Evolutionary conservation across 495 filamentous ascomycete genomes (phyloP), one percentile per base, ranked within the genome.

Genomic region (Penicillium manginii): DNA sequence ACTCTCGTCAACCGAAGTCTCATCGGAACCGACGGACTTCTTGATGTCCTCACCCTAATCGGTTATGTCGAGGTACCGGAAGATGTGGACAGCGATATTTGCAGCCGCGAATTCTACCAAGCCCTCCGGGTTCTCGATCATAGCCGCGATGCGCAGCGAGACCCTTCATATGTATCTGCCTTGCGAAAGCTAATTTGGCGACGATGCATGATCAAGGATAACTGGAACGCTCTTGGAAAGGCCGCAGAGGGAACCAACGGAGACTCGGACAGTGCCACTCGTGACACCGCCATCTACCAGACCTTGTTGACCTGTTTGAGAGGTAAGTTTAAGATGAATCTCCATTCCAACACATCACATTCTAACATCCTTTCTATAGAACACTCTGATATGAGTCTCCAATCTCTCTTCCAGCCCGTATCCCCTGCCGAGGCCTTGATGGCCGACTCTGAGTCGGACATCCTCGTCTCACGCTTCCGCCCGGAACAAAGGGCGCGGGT

Each of bases 21-120:
- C 10, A 76, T 97, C 53, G 80, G 84, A 37, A 74, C 84, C 2
- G 81, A 87, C 18, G 79, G 84, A 40, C 76, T 98, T 15, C 84
- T 96, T 35, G 92, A 98, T 73, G 66, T 93, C 9, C 82, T 98
- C 40, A 97, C 92, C 0, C 74, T 97, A 26, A 85, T 91, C 23
- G 77, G 84, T 73, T 51, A 66, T 33, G 43, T 46, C 7, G 60
- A 65, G 39, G 54, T 55, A 12, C 29, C 66, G n/a, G 66, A 70
- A 33, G 52, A 78, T 48, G 64, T 70, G 10, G 73, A 81, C 5
- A 68, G 62, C 46, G 67, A 70, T 17, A 60, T 84, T 50, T 62
- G 61, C 8, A 74, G 77, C 29, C 75, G 76, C 15, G 81, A 88
- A 60, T 96, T 92, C 66, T 88, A 84, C 66, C 70, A 87, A 26